Conservation (phyloP, 2,329 filamentous ascomycete species). For the Neoarthrinium moseri region DNA sequence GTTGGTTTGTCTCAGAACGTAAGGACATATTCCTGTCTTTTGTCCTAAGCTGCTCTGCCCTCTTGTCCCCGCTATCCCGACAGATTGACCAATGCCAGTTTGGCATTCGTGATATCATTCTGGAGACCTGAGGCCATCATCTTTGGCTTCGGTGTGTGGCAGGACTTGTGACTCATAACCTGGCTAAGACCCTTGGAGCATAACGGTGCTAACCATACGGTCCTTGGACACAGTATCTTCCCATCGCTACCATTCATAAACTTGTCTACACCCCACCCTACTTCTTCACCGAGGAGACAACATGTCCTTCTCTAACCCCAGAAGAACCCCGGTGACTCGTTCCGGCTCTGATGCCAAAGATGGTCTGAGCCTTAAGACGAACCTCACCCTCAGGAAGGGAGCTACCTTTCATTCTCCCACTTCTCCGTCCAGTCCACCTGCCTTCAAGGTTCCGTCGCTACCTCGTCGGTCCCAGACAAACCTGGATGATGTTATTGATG, state of each 20-base stretch:
- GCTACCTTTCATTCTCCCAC: slow-evolving; percentile 63
- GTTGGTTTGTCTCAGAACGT: neutral
- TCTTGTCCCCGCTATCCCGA: slow-evolving; percentile 6
- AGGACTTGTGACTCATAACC: slow-evolving; percentile 29
- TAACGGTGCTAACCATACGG: slow-evolving; percentile 27
- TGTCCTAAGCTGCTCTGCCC: slow-evolving; percentile 5
- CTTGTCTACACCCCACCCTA: slow-evolving; percentile 16
- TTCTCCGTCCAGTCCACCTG: slow-evolving; percentile 36
- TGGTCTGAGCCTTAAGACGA: slow-evolving; percentile 50
- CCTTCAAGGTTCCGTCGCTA: slow-evolving; percentile 49
- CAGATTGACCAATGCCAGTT: slow-evolving; percentile 24
- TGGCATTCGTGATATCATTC: slow-evolving; percentile 21
- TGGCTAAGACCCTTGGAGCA: slow-evolving; percentile 25
- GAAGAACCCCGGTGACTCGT: slow-evolving; percentile 44
- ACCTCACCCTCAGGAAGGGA: slow-evolving; percentile 65
- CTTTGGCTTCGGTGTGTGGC: slow-evolving; percentile 21
- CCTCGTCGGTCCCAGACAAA: slow-evolving; percentile 68
- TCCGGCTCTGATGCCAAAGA: slow-evolving; percentile 37
- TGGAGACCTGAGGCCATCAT: slow-evolving; percentile 22
- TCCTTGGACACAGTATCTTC: slow-evolving; percentile 22
- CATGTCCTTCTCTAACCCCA: slow-evolving; percentile 49
- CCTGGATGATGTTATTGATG: slow-evolving; percentile 70
- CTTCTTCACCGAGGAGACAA: slow-evolving; percentile 28
- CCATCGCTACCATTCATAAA: slow-evolving; percentile 12
- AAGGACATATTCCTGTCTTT: slow-evolving; percentile 2